phyloP scores from a whole-genome alignment of 306 rosid genomes.

The Quercus parvula region DNA sequence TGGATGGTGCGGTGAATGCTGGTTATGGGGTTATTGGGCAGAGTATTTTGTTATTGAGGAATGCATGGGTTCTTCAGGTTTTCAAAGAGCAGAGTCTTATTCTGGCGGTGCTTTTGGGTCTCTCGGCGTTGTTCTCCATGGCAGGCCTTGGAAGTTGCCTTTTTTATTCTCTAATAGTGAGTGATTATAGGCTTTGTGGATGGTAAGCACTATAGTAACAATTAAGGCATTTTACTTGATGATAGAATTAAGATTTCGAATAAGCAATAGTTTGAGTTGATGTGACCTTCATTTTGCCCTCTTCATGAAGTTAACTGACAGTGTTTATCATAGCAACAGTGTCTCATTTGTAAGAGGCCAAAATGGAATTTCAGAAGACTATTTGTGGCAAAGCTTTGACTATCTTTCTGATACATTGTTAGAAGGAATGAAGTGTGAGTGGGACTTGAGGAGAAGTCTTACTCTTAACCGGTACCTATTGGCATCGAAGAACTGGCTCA shows the following conservation, averaged over 20 bases:
- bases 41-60: constrained; percentile 64
- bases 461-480: no score
- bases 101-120: constrained; percentile 79
- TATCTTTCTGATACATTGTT: no score
- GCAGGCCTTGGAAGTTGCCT: constrained; percentile 99
- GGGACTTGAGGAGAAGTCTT: no score
- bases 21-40: constrained; percentile 70
- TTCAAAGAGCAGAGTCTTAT: constrained; percentile 20
- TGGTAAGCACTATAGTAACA: background rate
- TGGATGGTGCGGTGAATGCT: constrained; percentile 61
- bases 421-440: no score
- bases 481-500: no score
- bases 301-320: background rate
- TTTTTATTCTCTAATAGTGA: background rate
- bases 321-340: background rate
- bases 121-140: constrained; percentile 95
- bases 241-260: background rate
- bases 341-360: background rate
- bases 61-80: constrained; percentile 42
- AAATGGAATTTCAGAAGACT: background rate
- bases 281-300: background rate
- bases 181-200: background rate
- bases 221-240: background rate
- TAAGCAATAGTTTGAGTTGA: background rate
- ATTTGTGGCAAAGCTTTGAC: no score